Conservation (phyloP, 192 early-diverging fungal genomes). For the Hyaloraphidium curvatum region DNA sequence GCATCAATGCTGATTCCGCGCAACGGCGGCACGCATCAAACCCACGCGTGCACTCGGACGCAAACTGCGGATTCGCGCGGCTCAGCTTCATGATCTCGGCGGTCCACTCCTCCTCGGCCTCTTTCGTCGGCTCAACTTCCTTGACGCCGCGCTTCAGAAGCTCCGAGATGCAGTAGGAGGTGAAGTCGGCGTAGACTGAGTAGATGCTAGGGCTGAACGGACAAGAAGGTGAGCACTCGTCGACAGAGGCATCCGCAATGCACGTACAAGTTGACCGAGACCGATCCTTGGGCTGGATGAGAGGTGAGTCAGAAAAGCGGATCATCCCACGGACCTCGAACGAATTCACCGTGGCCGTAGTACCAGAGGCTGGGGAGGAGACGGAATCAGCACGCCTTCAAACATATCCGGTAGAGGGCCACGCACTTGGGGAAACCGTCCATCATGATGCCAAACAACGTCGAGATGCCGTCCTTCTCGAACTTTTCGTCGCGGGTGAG, state of each 20-base stretch:
- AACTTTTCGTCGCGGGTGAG: background rate
- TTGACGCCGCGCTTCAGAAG: background rate
- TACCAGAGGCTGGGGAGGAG: no score
- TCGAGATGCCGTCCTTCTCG: background rate
- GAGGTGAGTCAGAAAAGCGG: no score
- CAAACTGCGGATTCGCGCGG: background rate
- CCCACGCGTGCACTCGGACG: background rate
- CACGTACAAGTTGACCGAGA: background rate
- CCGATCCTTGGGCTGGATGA: background rate
- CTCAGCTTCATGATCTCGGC: background rate
- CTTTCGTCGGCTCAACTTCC: background rate
- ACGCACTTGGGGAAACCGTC: background rate
- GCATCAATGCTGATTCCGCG: background rate
- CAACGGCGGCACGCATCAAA: background rate
- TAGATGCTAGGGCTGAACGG: background rate
- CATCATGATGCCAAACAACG: background rate
- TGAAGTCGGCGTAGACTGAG: background rate
- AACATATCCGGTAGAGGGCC: no score
- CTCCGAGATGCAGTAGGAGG: background rate
- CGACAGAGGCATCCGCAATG: no score
- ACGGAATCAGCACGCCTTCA: no score
- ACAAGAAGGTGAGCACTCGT: no score
- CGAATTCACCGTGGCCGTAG: no score
- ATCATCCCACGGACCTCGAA: background rate
- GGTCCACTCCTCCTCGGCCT: background rate